A percentile compares a stretch with the other conserved stretches of the same genome.
Conservation (phyloP, 129 eudicot species). For the Lactuca saligna region DNA sequence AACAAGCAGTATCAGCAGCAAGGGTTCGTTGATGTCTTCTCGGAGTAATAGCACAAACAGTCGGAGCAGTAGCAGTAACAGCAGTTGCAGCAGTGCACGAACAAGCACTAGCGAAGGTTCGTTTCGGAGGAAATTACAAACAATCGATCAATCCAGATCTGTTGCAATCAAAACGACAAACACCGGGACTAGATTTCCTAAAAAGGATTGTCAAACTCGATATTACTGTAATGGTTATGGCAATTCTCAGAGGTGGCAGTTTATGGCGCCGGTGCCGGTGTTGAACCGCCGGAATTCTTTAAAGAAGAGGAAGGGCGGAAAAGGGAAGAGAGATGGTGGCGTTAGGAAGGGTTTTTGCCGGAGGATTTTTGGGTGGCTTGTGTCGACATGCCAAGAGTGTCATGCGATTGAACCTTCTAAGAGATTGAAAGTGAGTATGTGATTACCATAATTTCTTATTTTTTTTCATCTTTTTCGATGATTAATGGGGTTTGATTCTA, state of each 20-base stretch:
- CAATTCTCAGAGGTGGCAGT: constrained; percentile 62
- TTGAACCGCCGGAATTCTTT: constrained; percentile 38
- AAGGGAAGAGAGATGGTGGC: constrained; percentile 17
- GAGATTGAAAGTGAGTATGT: constrained; percentile 35
- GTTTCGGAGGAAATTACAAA: constrained; percentile 27
- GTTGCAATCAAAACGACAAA: constrained; percentile 9
- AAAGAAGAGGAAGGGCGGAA: constrained; percentile 26
- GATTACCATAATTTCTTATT: constrained; percentile 21
- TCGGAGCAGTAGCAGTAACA: constrained; percentile 40
- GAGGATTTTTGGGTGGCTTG: constrained; percentile 50
- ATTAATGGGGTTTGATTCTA: constrained; percentile 26
- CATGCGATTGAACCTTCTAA: constrained; percentile 67
- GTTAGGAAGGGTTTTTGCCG: constrained; percentile 40
- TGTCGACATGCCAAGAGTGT: constrained; percentile 59
- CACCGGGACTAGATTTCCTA: constrained; percentile 6
- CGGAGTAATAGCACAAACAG: constrained; percentile 57
- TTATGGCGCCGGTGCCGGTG: constrained; percentile 55
- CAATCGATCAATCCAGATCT: constrained; percentile 24
- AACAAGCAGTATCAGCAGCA: constrained; percentile 56
- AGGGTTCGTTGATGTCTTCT: constrained; percentile 54
- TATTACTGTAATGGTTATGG: constrained; percentile 29
- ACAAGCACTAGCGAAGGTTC: constrained; percentile 54
- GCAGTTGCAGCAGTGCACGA: constrained; percentile 56
- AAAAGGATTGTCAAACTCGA: constrained; percentile 20
- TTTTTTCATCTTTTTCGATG: neutral